A percentile compares a stretch with the other conserved stretches of the same genome.
Evolutionary conservation across 805 yeast genomes (phyloP).

Genomic region (Wickerhamomyces pijperi): DNA sequence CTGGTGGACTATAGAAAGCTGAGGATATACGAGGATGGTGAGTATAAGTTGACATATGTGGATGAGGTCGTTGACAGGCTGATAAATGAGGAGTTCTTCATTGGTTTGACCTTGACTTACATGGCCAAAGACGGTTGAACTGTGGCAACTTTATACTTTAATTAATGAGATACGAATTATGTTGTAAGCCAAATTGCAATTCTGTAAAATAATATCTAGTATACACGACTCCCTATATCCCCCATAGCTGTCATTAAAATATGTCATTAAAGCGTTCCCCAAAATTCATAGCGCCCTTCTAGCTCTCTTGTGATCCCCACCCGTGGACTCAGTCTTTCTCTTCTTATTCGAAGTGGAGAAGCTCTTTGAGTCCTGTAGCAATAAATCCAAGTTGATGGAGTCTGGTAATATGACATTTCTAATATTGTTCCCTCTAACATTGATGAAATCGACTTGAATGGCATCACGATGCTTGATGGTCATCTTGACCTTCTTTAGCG

Average conservation of each 20-base stretch:
- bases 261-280: too few species aligned
- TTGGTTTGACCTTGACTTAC: constrained; percentile 68
- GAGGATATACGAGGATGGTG: constrained; percentile 29
- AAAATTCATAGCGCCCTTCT: constrained; percentile 22
- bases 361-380: constrained; percentile 35
- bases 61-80: constrained; percentile 69
- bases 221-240: too few species aligned
- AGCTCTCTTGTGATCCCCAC: constrained; percentile 19
- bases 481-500: constrained; percentile 70
- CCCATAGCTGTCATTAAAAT: too few species aligned
- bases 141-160: too few species aligned
- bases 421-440: constrained; percentile 81
- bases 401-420: constrained; percentile 81
- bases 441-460: constrained; percentile 61
- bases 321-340: constrained; percentile 11
- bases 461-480: constrained; percentile 64
- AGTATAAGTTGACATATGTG: constrained; percentile 37
- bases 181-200: too few species aligned
- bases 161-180: too few species aligned
- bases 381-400: constrained; percentile 59
- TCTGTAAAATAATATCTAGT: constrained; percentile 2
- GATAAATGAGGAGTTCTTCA: constrained; percentile 43
- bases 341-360: constrained; percentile 7
- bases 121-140: constrained; percentile 15
- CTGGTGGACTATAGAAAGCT: constrained; percentile 62